These are phyloP conservation scores for Lactarius quietus DNA, from an alignment of 768 basidiomycete species.

Conservation along the genomic window DNA sequence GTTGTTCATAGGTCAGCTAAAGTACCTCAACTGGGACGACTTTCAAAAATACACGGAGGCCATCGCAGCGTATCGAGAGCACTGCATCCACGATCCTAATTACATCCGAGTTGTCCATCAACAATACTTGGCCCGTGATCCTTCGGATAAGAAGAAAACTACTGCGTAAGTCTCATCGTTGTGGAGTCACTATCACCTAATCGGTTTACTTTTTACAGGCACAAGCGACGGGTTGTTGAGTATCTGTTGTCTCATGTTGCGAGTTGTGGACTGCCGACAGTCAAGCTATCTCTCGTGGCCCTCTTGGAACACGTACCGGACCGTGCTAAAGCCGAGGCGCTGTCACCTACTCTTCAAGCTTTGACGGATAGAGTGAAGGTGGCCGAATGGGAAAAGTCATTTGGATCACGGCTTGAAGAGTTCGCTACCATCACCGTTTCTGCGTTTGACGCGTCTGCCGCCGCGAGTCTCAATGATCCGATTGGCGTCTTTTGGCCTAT, in stretches of 20 bases:
- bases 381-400: constrained; percentile 26
- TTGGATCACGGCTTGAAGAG: constrained; percentile 38
- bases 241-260: constrained; percentile 78
- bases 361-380: constrained; percentile 30
- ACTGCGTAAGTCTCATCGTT: constrained; percentile 41
- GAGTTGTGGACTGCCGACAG: constrained; percentile 46
- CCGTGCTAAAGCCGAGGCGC: constrained; percentile 46
- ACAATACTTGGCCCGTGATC: constrained; percentile 46
- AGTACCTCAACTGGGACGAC: constrained; percentile 68
- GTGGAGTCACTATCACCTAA: background rate
- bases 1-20: constrained; percentile 41
- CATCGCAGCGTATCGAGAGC: constrained; percentile 48
- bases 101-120: constrained; percentile 61
- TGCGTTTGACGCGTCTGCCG: constrained; percentile 49
- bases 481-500: constrained; percentile 47
- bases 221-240: constrained; percentile 67
- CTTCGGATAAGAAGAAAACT: constrained; percentile 54
- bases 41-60: constrained; percentile 53
- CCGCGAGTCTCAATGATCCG: constrained; percentile 43
- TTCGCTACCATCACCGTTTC: constrained; percentile 39
- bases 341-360: constrained; percentile 55
- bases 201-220: constrained; percentile 39
- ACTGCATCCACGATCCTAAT: constrained; percentile 54
- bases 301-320: constrained; percentile 47
- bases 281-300: constrained; percentile 53